Base-by-base conservation (phyloP, 371 early-diverging fungal species). In the Choanephora cucurbitarum region DNA sequence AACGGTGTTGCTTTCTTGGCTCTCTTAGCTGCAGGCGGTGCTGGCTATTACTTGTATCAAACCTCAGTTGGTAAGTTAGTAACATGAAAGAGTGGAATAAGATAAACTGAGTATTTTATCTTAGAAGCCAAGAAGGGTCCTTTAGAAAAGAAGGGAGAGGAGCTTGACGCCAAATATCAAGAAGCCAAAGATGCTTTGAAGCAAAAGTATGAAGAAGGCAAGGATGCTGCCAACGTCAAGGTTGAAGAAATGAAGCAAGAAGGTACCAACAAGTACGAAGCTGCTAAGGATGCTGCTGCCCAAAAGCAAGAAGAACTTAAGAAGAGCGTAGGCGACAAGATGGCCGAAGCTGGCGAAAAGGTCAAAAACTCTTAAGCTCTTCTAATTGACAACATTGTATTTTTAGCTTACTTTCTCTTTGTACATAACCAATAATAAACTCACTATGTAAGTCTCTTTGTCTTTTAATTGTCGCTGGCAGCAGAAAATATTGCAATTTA, bases 231-330 rank as follows among this genome's bases (percentile, higher is more conserved):
- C 14, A 44, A 23, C 10, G 37, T 28, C 31, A 58, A 54, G 45
- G 58, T 15, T n/a, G 33, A 54, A 3, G 54, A 58, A 44, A 39
- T 40, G 18, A 50, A 55, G 34, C 46, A 59, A 22, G 46, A 58
- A 21, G 64, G 55, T n/a, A 24, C 49, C 5, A 34, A 58, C 0
- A 31, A 51, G 7, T 43, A 43, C 31, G 64, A 55, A 9, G 19
- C 23, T 44, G 56, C 60, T 22, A 59, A 58, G 39, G 44, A 58
- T 28, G 50, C 45, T 17, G 56, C 62, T 33, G 28, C 41, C 11
- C 52, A 57, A 57, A 65, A 65, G 49, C 49, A 56, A 15, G 37
- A 56, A 39, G 60, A 65, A 52, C 11, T 56, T 8, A 60, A 65
- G 44, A 34, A 59, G 23, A 52, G 34, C 10, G 41, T 52, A 13